Evolutionary conservation across 129 eudicot genomes (phyloP).

Genomic region (Heracleum sosnowskyi): DNA sequence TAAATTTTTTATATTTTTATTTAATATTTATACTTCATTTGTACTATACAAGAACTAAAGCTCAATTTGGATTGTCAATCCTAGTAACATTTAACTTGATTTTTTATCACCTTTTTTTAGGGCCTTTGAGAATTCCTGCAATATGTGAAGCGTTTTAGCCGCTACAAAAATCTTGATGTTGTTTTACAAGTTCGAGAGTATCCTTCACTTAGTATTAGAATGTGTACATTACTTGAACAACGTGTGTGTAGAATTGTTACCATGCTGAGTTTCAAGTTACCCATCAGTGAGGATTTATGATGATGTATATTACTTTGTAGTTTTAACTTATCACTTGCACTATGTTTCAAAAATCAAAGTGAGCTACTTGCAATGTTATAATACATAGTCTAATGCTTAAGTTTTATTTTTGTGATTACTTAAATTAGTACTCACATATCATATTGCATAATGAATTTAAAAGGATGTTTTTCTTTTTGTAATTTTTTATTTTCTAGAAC

Average conservation of each 20-base stretch:
- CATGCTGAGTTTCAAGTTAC: not conserved
- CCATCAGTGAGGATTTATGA: not conserved
- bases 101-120: constrained; percentile 27
- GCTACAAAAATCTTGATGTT: constrained; percentile 90
- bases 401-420: not conserved
- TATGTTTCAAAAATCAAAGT: not conserved
- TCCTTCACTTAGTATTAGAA: constrained; percentile 26
- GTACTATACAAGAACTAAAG: not conserved
- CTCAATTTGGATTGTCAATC: not conserved
- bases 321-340: not conserved
- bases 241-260: not conserved
- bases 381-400: not conserved
- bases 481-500: too few species aligned
- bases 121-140: constrained; percentile 94
- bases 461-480: too few species aligned
- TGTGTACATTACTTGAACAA: not conserved
- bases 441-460: not conserved
- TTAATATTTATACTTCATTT: too few species aligned
- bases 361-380: not conserved
- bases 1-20: too few species aligned
- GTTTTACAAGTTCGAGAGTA: constrained; percentile 98
- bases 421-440: not conserved
- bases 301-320: not conserved
- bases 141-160: constrained; percentile 94
- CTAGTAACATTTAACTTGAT: not conserved